phyloP scores from a whole-genome alignment of 164 flowering plant species.

The Aristolochia fimbriata region DNA sequence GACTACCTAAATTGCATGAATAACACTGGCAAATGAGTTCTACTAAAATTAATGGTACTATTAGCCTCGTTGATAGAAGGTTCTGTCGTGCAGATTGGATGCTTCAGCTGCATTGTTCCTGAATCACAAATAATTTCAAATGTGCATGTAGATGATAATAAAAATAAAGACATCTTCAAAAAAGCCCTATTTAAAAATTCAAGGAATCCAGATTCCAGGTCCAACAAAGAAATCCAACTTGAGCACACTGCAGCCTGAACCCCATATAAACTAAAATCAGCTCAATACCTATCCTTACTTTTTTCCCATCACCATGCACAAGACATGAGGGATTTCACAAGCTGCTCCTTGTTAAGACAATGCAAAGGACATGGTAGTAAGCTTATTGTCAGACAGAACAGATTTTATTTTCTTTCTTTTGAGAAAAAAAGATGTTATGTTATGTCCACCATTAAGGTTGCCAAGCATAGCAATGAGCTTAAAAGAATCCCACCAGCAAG shows the following conservation, averaged over 20 bases:
- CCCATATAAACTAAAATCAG: neutral
- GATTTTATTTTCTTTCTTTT: too few species aligned
- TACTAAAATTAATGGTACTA: neutral
- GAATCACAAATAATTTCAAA: conserved; percentile 64
- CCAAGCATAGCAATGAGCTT: too few species aligned
- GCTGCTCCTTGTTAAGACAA: conserved; percentile 86
- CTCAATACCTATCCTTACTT: neutral
- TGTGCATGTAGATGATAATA: conserved; percentile 36
- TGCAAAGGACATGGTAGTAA: conserved; percentile 42
- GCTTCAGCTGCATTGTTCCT: conserved; percentile 18
- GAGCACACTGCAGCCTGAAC: neutral
- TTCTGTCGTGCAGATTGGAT: neutral
- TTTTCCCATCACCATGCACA: neutral
- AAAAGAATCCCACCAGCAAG: conserved; percentile 48
- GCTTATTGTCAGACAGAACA: conserved; percentile 61
- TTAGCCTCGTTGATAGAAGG: too few species aligned
- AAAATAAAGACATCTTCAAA: too few species aligned
- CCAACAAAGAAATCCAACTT: neutral
- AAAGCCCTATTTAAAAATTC: neutral
- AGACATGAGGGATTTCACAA: conserved; percentile 48
- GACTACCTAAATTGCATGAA: neutral
- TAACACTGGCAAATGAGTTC: neutral
- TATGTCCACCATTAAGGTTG: too few species aligned
- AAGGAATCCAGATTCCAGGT: neutral
- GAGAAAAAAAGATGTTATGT: too few species aligned